A percentile compares a stretch with the other conserved stretches of the same genome.
phyloP scores from a whole-genome alignment of 1,139 yeast species.

The Ogataea hybrid region DNA sequence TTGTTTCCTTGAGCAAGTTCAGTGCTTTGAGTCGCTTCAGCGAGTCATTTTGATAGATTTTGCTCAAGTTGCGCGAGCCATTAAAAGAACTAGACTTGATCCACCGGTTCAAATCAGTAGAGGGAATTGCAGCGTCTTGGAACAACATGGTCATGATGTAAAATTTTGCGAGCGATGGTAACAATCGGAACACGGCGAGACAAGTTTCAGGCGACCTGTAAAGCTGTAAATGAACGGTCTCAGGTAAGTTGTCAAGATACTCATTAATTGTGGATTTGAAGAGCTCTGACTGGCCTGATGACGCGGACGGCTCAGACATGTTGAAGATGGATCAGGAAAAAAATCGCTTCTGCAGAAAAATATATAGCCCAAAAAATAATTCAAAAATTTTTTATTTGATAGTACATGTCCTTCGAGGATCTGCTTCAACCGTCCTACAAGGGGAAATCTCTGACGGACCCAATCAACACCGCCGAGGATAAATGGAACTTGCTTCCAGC shows the following conservation, averaged over 20 bases:
- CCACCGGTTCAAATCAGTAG: slow-evolving; percentile 73
- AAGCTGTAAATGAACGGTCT: slow-evolving; percentile 72
- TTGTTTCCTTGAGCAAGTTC: slow-evolving; percentile 70
- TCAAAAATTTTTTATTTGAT: slow-evolving; percentile 1
- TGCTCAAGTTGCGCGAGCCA: slow-evolving; percentile 33
- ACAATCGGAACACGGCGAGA: slow-evolving; percentile 79
- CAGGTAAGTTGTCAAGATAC: slow-evolving; percentile 86
- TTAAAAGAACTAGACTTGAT: slow-evolving; percentile 40
- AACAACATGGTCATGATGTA: slow-evolving; percentile 86
- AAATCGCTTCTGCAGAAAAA: background rate
- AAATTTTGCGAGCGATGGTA: slow-evolving; percentile 88
- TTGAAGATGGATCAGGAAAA: background rate
- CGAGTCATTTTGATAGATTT: slow-evolving; percentile 67
- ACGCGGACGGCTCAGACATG: slow-evolving; percentile 5
- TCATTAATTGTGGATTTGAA: slow-evolving; percentile 82
- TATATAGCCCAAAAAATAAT: background rate
- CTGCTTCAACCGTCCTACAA: slow-evolving; percentile 76
- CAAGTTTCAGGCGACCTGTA: slow-evolving; percentile 91
- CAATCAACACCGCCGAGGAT: slow-evolving; percentile 85
- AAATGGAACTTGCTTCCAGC: slow-evolving; percentile 98
- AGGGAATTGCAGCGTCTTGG: slow-evolving; percentile 68
- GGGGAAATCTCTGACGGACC: slow-evolving; percentile 85
- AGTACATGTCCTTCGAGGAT: slow-evolving; percentile 41
- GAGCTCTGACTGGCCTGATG: slow-evolving; percentile 35
- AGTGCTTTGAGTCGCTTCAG: slow-evolving; percentile 71